Conservation (phyloP, 164 flowering plant genomes). For the Vitis rotundifolia region DNA sequence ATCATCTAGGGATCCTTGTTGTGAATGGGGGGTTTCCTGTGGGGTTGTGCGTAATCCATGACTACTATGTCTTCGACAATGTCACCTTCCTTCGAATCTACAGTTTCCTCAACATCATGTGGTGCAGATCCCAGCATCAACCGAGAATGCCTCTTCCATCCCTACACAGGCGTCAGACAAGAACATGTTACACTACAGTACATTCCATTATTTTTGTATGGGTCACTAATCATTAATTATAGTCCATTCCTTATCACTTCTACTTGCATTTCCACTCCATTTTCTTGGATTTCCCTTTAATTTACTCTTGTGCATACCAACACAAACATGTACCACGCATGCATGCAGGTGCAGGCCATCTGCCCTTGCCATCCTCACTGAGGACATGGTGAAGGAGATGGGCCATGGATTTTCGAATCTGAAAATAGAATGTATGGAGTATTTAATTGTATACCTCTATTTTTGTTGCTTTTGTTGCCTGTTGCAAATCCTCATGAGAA, state of each 20-base stretch:
- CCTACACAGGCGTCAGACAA: slow-evolving; percentile 14
- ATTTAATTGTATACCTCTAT: slow-evolving; percentile 28
- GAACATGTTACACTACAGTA: neutral
- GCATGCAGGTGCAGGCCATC: slow-evolving; percentile 21
- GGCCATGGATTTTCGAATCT: slow-evolving; percentile 21
- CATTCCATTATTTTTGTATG: no score
- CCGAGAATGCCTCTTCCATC: slow-evolving; percentile 17
- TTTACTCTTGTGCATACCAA: neutral
- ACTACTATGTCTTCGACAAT: slow-evolving; percentile 27
- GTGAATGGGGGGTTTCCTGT: slow-evolving; percentile 60
- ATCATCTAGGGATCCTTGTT: slow-evolving; percentile 36
- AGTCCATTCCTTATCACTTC: neutral
- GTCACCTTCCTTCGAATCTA: slow-evolving; percentile 28
- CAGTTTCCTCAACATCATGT: slow-evolving; percentile 26
- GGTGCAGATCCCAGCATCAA: slow-evolving; percentile 28
- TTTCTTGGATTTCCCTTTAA: neutral
- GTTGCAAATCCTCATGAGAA: slow-evolving; percentile 25
- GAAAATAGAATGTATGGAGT: slow-evolving; percentile 1
- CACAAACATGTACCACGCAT: neutral
- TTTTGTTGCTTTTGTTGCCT: slow-evolving; percentile 17
- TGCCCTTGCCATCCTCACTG: slow-evolving; percentile 18
- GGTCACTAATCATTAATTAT: neutral
- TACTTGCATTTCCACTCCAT: neutral
- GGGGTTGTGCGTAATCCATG: slow-evolving; percentile 62
- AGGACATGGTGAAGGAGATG: slow-evolving; percentile 24